A percentile compares a stretch with the other conserved stretches of the same genome.
Evolutionary conservation across 352 stramenopile genomes (phyloP).

Genomic region (Pythium rishiriense): DNA sequence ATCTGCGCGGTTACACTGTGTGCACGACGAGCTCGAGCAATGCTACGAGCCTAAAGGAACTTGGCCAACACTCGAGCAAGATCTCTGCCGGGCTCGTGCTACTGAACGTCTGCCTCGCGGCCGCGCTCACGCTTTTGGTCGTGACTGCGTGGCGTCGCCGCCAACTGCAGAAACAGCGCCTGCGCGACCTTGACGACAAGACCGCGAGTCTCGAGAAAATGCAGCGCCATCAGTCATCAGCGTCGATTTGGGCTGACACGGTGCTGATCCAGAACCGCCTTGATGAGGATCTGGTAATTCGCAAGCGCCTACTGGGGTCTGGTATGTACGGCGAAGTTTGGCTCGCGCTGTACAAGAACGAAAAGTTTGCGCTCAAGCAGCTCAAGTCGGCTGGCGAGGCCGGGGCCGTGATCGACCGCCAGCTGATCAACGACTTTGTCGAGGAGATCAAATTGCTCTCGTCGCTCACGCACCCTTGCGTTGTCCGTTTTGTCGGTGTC

Average conservation of each 20-base stretch:
- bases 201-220: constrained; percentile 1
- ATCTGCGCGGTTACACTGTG: not conserved
- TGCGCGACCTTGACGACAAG: constrained; percentile 2
- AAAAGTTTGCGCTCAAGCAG: constrained; percentile 17
- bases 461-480: constrained; percentile 15
- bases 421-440: constrained; percentile 19
- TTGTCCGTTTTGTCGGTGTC: constrained; percentile 31
- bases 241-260: constrained; percentile 16
- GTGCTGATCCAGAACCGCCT: constrained; percentile 20
- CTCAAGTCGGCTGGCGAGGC: constrained; percentile 5
- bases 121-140: constrained; percentile 5
- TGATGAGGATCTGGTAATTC: constrained; percentile 7
- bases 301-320: constrained; percentile 13
- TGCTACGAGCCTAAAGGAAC: not conserved
- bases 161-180: constrained; percentile 4
- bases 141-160: constrained; percentile 3
- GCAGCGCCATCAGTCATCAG: constrained; percentile 1
- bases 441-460: constrained; percentile 27
- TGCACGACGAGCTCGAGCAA: constrained; percentile 1
- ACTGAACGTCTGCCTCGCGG: constrained; percentile 14
- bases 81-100: constrained; percentile 11
- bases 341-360: constrained; percentile 24
- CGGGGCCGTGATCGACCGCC: not conserved
- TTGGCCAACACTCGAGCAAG: constrained; percentile 4
- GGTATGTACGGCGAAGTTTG: constrained; percentile 33